Percentiles rank a stretch among this genome's conserved stretches.
phyloP scores from a whole-genome alignment of 176 grass and related monocot genomes.

The Aegilops sharonensis region DNA sequence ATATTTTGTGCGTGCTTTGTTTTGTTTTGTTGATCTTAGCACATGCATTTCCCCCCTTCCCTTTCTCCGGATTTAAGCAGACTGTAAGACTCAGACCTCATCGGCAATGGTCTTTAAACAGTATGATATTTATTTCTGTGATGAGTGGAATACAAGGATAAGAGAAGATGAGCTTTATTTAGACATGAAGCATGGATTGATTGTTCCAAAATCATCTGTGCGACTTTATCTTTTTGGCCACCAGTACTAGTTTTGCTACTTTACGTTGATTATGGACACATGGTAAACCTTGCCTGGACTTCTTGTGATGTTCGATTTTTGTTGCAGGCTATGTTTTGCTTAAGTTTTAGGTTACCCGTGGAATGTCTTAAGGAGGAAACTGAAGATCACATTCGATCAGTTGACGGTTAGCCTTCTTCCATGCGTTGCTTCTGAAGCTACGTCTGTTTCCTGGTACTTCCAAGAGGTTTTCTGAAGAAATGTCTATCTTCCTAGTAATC shows the following conservation, averaged over 20 bases:
- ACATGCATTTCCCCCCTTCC: neutral
- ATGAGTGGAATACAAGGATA: neutral
- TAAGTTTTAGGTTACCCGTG: constrained; percentile 79
- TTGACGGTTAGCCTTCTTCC: neutral
- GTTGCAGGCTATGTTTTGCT: constrained; percentile 86
- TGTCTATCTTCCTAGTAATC: neutral
- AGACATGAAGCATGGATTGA: neutral
- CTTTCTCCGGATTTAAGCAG: neutral
- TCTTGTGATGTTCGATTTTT: constrained; percentile 26
- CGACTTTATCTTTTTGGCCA: neutral
- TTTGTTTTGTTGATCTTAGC: neutral
- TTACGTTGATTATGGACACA: neutral
- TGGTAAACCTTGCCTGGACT: neutral
- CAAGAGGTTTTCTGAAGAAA: constrained; percentile 7
- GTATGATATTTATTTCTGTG: neutral
- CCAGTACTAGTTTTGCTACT: neutral
- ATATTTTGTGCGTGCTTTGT: neutral
- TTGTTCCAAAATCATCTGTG: neutral
- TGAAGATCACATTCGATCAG: constrained; percentile 13
- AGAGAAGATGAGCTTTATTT: neutral
- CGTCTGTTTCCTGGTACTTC: neutral
- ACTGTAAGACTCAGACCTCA: neutral
- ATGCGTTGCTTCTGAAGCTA: neutral
- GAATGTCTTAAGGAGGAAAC: constrained; percentile 42
- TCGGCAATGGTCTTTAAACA: neutral